Evolutionary conservation across 2,329 filamentous ascomycete species (phyloP), one percentile per base, ranked within the genome.

Genomic region (Epichloe typhina): DNA sequence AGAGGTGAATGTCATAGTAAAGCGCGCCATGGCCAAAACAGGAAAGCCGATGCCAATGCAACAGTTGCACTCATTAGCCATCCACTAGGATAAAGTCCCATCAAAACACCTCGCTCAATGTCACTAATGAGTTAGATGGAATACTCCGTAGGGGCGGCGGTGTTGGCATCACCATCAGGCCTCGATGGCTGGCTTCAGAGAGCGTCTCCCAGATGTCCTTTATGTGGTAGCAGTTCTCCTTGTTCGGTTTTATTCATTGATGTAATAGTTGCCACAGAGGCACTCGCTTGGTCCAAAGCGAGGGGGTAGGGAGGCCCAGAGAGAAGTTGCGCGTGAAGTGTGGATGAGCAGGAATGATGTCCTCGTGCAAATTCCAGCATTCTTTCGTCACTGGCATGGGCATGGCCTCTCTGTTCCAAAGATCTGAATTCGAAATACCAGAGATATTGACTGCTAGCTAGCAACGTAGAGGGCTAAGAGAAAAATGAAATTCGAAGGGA

Each of bases 41-140:
- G 47, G 50, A 33, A 52, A 49, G 17, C 50, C 50, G 50, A 36
- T 49, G 41, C 35, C 36, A 44, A 44, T 39, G 35, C 39, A 42
- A n/a, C 26, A 13, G 15, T 46, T 48, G 17, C 33, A 38, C 35
- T 17, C 31, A n/a, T 44, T 17, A 51, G 13, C n/a, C 39, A 38
- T 37, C 46, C 23, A 39, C 21, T 46, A 46, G 17, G 5, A 23
- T 37, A 7, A 46, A 37, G 9, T 12, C 46, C 39, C 21, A 3
- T 33, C 21, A 17, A 47, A 8, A 38, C 19, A 37, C 33, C 44
- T 46, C 12, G 8, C 23, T 26, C 23, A 26, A 46, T n/a, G 35
- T 38, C 26, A 15, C 12, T 46, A 35, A 31, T 31, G 26, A 26
- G 26, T 26, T 37, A 9, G n/a, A 38, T 46, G 35, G 21, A 38